A percentile compares a stretch with the other conserved stretches of the same genome.
Evolutionary conservation across 805 yeast species (phyloP).

Genomic region (Ogataea naganishii): DNA sequence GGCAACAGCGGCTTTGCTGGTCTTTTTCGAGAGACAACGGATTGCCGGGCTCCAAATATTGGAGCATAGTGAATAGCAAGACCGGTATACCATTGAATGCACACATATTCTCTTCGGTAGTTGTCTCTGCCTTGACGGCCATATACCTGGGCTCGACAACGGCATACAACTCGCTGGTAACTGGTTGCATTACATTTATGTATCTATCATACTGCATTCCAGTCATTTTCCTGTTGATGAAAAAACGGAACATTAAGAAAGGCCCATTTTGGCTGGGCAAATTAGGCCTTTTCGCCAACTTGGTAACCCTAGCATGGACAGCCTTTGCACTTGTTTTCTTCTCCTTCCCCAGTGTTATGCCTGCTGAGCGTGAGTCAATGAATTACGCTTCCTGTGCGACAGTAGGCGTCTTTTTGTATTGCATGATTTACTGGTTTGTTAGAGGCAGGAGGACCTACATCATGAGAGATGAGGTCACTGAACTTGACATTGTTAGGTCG

Average conservation of each 20-base stretch:
- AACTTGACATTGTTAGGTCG: conserved; percentile 1
- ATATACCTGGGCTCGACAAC: conserved; percentile 58
- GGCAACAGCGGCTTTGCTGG: conserved; percentile 65
- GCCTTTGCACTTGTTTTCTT: conserved; percentile 50
- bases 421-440: conserved; percentile 44
- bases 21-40: conserved; percentile 62
- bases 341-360: conserved; percentile 57
- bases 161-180: conserved; percentile 58
- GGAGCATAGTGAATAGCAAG: conserved; percentile 37
- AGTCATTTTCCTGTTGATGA: conserved; percentile 33
- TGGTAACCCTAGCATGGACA: conserved; percentile 48
- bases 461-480: conserved; percentile 11
- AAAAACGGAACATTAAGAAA: conserved; percentile 44
- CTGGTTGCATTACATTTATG: conserved; percentile 52
- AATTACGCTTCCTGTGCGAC: conserved; percentile 57
- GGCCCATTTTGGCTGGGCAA: conserved; percentile 66
- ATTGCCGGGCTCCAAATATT: conserved; percentile 42
- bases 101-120: conserved; percentile 42
- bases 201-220: conserved; percentile 53
- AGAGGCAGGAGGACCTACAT: conserved; percentile 19
- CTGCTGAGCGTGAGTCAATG: conserved; percentile 54
- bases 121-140: conserved; percentile 49
- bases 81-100: conserved; percentile 54
- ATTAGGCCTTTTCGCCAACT: conserved; percentile 41
- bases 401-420: conserved; percentile 35